Evolutionary conservation across 2,329 filamentous ascomycete species (phyloP).

Genomic region (Cryphonectria nitschkei): DNA sequence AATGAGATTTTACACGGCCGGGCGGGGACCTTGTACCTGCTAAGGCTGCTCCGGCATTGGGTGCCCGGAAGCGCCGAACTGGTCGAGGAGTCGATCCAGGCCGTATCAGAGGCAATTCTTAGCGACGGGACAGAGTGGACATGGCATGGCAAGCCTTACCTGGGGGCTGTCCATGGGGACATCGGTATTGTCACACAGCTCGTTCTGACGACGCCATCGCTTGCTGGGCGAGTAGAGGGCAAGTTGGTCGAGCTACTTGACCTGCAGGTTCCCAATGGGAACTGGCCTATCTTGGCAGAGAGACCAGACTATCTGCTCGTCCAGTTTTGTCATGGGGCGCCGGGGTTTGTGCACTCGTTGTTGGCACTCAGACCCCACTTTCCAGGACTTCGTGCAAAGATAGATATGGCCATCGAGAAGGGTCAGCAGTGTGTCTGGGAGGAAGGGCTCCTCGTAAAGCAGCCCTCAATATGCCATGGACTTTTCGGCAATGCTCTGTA

Average conservation of each 20-base stretch:
- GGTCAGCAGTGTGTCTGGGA: constrained; percentile 55
- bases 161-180: constrained; percentile 69
- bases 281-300: constrained; percentile 35
- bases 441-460: constrained; percentile 60
- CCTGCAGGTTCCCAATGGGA: constrained; percentile 53
- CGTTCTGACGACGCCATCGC: constrained; percentile 58
- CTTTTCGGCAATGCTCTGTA: constrained; percentile 62
- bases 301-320: constrained; percentile 43
- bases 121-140: constrained; percentile 57
- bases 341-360: constrained; percentile 60
- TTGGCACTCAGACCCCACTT: constrained; percentile 54
- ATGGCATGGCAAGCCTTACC: constrained; percentile 65
- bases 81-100: constrained; percentile 57
- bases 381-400: constrained; percentile 50
- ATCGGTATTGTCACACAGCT: constrained; percentile 74
- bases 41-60: constrained; percentile 64
- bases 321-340: constrained; percentile 65
- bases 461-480: constrained; percentile 63
- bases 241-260: constrained; percentile 60
- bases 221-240: constrained; percentile 56
- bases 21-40: constrained; percentile 69
- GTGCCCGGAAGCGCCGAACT: constrained; percentile 54
- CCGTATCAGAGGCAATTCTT: constrained; percentile 64
- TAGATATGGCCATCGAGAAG: constrained; percentile 51
- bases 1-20: constrained; percentile 71